phyloP scores from a whole-genome alignment of 352 stramenopile species.

The Thalassiosira livingstoniorum region DNA sequence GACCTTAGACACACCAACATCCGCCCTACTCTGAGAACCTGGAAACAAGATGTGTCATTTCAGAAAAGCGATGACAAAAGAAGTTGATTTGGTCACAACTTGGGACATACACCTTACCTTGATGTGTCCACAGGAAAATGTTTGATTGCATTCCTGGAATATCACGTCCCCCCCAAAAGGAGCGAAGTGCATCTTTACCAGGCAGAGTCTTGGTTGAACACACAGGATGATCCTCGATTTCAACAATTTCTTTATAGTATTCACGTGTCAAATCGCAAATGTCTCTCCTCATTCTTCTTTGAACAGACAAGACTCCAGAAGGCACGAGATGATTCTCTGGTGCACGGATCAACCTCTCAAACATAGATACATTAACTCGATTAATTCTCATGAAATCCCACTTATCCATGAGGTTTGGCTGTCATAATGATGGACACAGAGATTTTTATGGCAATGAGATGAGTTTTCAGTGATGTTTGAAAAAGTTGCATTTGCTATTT shows the following conservation, averaged over 20 bases:
- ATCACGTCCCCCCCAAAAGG: constrained; percentile 78
- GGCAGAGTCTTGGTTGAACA: constrained; percentile 84
- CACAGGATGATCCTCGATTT: constrained; percentile 87
- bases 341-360: constrained; percentile 88
- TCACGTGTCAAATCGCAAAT: constrained; percentile 89
- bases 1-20: neutral
- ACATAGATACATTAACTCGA: constrained; percentile 91
- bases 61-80: too few species aligned
- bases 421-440: too few species aligned
- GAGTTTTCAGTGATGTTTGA: neutral
- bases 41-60: too few species aligned
- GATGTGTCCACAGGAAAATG: constrained; percentile 90
- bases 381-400: constrained; percentile 89
- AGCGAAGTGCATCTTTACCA: constrained; percentile 54
- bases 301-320: constrained; percentile 88
- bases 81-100: too few species aligned
- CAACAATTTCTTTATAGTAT: constrained; percentile 88
- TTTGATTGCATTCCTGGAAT: constrained; percentile 86
- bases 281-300: constrained; percentile 89
- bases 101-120: constrained; percentile 85
- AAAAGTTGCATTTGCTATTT: too few species aligned
- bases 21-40: neutral
- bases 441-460: too few species aligned
- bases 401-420: constrained; percentile 87
- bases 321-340: constrained; percentile 83